Evolutionary conservation across 1,284 basidiomycete genomes (phyloP).

Genomic region (Golubevia sp.): DNA sequence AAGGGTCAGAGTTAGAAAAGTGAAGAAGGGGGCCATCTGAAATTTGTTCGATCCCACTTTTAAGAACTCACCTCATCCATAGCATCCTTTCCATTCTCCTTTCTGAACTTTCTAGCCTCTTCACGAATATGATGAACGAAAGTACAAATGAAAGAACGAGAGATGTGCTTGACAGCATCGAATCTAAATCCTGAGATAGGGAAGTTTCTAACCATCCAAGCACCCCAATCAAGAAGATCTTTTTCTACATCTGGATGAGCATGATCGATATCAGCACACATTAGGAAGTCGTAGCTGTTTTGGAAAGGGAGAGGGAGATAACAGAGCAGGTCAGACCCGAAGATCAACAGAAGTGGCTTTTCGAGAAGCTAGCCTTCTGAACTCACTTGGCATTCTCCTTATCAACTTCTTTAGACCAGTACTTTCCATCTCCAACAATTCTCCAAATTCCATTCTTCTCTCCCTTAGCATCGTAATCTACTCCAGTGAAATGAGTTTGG

Average conservation of each 20-base stretch:
- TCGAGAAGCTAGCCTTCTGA: too few relatives aligned
- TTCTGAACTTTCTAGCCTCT: constrained; percentile 26
- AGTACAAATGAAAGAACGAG: constrained; percentile 65
- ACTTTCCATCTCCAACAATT: constrained; percentile 65
- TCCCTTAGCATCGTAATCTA: constrained; percentile 81
- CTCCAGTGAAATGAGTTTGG: constrained; percentile 66
- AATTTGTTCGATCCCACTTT: too few relatives aligned
- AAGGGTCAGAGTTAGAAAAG: too few relatives aligned
- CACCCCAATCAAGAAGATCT: constrained; percentile 65
- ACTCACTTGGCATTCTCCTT: constrained; percentile 59
- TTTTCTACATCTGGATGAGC: constrained; percentile 74
- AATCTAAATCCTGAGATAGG: constrained; percentile 21
- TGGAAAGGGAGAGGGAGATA: too few relatives aligned
- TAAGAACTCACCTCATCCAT: constrained; percentile 56
- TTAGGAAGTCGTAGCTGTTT: constrained; percentile 5
- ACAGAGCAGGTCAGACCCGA: too few relatives aligned
- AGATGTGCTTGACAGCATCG: constrained; percentile 63
- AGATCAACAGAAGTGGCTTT: too few relatives aligned
- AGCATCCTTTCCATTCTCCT: constrained; percentile 25
- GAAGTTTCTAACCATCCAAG: neutral
- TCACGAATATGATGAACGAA: constrained; percentile 67
- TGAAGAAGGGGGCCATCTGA: too few relatives aligned
- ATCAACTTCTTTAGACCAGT: constrained; percentile 63
- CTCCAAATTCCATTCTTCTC: constrained; percentile 70
- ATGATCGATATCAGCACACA: constrained; percentile 71